A percentile compares a stretch with the other conserved stretches of the same genome.
phyloP scores from a whole-genome alignment of 73 alveolate genomes.

The Symbiodinium pilosum region DNA sequence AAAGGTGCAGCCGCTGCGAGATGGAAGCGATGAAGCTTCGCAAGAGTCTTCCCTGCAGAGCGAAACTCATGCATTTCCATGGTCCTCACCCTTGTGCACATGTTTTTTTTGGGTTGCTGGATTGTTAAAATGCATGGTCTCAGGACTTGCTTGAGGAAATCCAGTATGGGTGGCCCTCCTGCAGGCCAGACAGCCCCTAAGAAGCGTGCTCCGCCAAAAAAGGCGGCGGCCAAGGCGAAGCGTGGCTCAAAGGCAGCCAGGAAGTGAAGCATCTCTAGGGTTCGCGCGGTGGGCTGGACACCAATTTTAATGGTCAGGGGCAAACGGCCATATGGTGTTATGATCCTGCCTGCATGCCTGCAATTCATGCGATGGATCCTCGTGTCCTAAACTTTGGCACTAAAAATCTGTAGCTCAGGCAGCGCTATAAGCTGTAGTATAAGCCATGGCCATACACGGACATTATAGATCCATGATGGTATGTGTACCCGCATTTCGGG shows the following conservation, averaged over 20 bases:
- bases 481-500: too few relatives aligned
- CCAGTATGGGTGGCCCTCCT: neutral
- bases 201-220: neutral
- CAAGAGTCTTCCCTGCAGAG: neutral
- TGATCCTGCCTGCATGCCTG: neutral
- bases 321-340: neutral
- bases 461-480: too few relatives aligned
- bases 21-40: neutral
- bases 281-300: neutral
- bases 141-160: too few relatives aligned
- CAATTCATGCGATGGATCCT: neutral
- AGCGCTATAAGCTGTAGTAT: too few relatives aligned
- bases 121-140: neutral
- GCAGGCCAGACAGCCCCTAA: neutral
- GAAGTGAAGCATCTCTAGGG: neutral
- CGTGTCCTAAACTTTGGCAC: too few relatives aligned
- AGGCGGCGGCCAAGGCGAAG: neutral
- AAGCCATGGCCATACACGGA: too few relatives aligned
- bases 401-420: too few relatives aligned
- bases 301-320: neutral
- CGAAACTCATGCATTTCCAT: neutral
- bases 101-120: neutral
- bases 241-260: neutral
- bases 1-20: neutral
- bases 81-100: neutral